phyloP scores from a whole-genome alignment of 495 filamentous ascomycete genomes.

The Podospora didyma region DNA sequence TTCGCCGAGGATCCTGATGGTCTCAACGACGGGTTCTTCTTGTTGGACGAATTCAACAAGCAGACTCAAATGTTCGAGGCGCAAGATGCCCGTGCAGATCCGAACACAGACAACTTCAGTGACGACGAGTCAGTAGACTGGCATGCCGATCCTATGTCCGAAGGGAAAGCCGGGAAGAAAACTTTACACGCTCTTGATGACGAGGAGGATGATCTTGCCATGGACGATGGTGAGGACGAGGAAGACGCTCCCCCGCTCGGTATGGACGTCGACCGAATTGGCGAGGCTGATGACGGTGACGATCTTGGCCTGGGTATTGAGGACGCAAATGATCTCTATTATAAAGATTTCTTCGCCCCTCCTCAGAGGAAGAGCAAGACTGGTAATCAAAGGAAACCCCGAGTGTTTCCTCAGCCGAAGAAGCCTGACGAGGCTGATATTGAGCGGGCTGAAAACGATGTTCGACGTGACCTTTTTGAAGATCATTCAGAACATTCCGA shows the following conservation, averaged over 20 bases:
- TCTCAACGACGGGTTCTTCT: slow-evolving; percentile 96
- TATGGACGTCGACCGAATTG: background rate
- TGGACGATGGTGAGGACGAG: slow-evolving; percentile 17
- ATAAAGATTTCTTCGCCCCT: slow-evolving; percentile 86
- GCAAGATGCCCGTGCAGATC: slow-evolving; percentile 65
- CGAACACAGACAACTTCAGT: slow-evolving; percentile 53
- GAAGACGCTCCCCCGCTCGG: slow-evolving; percentile 3
- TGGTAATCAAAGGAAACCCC: slow-evolving; percentile 32
- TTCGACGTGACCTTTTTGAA: slow-evolving; percentile 88
- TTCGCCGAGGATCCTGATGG: slow-evolving; percentile 50
- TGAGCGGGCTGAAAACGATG: slow-evolving; percentile 83
- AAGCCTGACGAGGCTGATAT: slow-evolving; percentile 57
- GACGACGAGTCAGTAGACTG: slow-evolving; percentile 87
- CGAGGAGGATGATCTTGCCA: slow-evolving; percentile 47
- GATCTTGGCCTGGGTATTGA: slow-evolving; percentile 46
- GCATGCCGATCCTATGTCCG: slow-evolving; percentile 64
- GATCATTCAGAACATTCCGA: slow-evolving; percentile 62
- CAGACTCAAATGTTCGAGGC: slow-evolving; percentile 82
- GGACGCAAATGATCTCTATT: slow-evolving; percentile 80
- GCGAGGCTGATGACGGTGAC: slow-evolving; percentile 59
- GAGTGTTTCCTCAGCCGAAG: slow-evolving; percentile 3
- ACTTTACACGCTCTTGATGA: slow-evolving; percentile 10
- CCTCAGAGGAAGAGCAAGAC: slow-evolving; percentile 61
- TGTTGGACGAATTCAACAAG: slow-evolving; percentile 95
- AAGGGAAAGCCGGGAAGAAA: slow-evolving; percentile 14